These are phyloP conservation scores for Parietichytrium sp. DNA, from an alignment of 108 stramenopile genomes.

Conservation along the genomic window DNA sequence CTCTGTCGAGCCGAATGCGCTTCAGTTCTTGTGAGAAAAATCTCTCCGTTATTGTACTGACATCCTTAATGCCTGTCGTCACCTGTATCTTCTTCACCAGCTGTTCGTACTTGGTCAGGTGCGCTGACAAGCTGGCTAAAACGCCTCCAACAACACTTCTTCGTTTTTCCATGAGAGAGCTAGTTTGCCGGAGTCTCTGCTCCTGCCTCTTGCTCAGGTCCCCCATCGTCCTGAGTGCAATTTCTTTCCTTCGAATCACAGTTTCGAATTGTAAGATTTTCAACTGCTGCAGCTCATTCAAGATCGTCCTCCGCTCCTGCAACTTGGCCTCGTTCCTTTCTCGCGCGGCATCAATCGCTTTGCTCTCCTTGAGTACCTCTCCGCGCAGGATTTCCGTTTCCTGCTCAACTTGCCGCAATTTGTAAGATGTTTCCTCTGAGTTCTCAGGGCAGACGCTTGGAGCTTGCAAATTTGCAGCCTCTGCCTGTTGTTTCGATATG, in stretches of 20 bases:
- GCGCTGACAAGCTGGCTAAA: neutral
- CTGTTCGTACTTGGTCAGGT: neutral
- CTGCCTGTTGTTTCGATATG: neutral
- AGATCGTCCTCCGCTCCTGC: neutral
- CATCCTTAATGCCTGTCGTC: constrained; percentile 9
- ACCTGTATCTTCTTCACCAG: neutral
- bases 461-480: neutral
- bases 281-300: neutral
- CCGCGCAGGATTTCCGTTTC: neutral
- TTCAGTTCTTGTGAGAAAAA: constrained; percentile 34
- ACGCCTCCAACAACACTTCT: neutral
- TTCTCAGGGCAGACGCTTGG: neutral
- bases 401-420: neutral
- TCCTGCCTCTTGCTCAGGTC: neutral
- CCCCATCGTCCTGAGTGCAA: neutral
- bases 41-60: neutral
- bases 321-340: neutral
- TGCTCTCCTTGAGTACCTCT: neutral
- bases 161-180: neutral
- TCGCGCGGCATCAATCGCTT: neutral
- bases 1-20: neutral
- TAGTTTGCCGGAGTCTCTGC: neutral
- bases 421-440: neutral
- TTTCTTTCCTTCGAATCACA: neutral
- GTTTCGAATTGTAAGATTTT: constrained; percentile 23